These are phyloP conservation scores for Cutaneotrichosporon sp. DNA, from an alignment of 1,284 basidiomycete species.

Conservation along the genomic window DNA sequence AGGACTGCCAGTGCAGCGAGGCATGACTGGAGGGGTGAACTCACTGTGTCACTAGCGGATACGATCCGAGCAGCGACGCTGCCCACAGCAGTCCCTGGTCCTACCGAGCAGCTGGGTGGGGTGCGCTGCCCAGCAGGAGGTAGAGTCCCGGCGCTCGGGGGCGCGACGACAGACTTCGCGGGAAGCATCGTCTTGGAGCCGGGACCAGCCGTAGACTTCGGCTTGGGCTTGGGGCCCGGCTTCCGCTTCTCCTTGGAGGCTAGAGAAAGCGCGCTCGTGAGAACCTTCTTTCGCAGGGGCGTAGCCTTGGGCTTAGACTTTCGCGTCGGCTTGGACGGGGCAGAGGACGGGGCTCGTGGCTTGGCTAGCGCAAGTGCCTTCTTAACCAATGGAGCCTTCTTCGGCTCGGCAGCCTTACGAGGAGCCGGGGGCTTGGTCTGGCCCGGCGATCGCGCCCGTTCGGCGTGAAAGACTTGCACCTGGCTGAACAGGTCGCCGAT, in stretches of 20 bases:
- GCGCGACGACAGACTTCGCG: not conserved
- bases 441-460: too few species aligned
- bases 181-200: not conserved
- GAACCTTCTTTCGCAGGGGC: not conserved
- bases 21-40: too few species aligned
- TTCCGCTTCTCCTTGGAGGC: not conserved
- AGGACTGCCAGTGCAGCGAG: too few species aligned
- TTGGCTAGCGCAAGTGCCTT: not conserved
- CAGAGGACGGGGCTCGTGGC: not conserved
- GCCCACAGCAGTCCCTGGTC: too few species aligned
- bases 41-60: too few species aligned
- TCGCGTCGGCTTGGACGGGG: too few species aligned
- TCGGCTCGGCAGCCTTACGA: not conserved
- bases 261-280: not conserved
- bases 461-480: too few species aligned
- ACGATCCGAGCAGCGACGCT: too few species aligned
- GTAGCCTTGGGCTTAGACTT: conserved; percentile 4
- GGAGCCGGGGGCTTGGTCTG: not conserved
- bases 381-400: not conserved
- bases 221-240: not conserved
- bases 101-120: too few species aligned
- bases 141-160: too few species aligned
- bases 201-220: not conserved
- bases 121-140: too few species aligned
- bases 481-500: too few species aligned